Base-by-base conservation (phyloP, 2,329 filamentous ascomycete genomes). In the Colletotrichum lentis region DNA sequence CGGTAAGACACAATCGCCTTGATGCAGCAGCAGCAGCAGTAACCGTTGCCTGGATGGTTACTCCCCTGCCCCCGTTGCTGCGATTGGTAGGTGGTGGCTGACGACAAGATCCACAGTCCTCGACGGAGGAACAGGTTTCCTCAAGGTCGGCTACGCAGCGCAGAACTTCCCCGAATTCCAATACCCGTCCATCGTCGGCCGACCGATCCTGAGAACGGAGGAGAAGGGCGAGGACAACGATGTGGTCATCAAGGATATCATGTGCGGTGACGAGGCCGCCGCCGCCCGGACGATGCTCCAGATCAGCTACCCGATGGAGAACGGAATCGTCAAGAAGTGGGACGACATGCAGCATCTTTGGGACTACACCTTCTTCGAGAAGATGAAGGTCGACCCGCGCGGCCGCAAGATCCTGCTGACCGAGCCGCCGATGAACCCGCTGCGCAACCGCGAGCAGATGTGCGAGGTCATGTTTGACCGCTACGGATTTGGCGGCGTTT, bases 111-210 rank as follows among this genome's bases (percentile, higher is more conserved):
- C 69, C 69, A 41, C 73, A 98, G 96, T 99, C 79, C 95, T 99
- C 87, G 96, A 99, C 86, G 96, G 96, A 87, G 96, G 96, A 82
- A 99, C 96, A 79, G 96, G 96, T 82, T 99, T 99, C 87, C 91
- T 99, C 82, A 99, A 99, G 84, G 96, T 97, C 83, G 96, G 96
- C 81, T 99, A 98, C 85, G 96, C 96, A 77, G 96, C 91, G 77
- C 94, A 98, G 87, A 99, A 99, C 86, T 99, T 99, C 83, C 96
- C 96, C 80, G 96, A 98, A 83, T 93, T 96, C 82, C 95, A 98
- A 83, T 98, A 94, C 82, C 96, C 96, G 65, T 97, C 95, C 73
- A 98, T 99, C 81, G 94, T 99, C 80, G 96, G 96, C 78, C 93
- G 96, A 74, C 96, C 96, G 59, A 99, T 99, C 81, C 88, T 99